phyloP scores from a whole-genome alignment of 768 basidiomycete species.

The Baorangia bicolor region DNA sequence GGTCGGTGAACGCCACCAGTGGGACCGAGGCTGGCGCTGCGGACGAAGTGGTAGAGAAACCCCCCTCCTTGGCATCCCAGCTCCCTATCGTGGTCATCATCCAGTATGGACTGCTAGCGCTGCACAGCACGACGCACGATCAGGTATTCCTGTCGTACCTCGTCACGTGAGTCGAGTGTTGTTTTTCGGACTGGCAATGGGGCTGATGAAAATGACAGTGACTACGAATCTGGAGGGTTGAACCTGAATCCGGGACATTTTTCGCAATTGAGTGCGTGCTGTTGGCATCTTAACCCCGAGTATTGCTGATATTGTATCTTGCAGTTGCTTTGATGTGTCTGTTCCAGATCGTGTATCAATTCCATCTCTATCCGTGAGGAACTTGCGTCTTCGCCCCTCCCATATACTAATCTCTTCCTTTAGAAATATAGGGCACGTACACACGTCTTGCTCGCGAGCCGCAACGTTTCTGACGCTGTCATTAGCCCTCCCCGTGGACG shows the following conservation, averaged over 20 bases:
- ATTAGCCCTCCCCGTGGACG: slow-evolving; percentile 74
- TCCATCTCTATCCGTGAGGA: slow-evolving; percentile 84
- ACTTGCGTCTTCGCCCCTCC: neutral
- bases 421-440: slow-evolving; percentile 64
- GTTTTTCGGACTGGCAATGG: neutral
- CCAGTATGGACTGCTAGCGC: slow-evolving; percentile 86
- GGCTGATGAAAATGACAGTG: slow-evolving; percentile 41
- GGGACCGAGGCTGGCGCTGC: slow-evolving; percentile 28
- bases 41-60: slow-evolving; percentile 49
- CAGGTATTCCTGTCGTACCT: slow-evolving; percentile 91
- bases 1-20: slow-evolving; percentile 25
- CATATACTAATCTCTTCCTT: neutral
- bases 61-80: slow-evolving; percentile 66
- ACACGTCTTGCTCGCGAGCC: neutral
- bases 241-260: slow-evolving; percentile 91
- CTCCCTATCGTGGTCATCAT: slow-evolving; percentile 83
- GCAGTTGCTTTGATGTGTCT: slow-evolving; percentile 92
- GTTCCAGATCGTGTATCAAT: slow-evolving; percentile 91
- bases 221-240: slow-evolving; percentile 83
- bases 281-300: neutral
- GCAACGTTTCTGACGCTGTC: slow-evolving; percentile 7
- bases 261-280: slow-evolving; percentile 76
- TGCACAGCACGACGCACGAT: slow-evolving; percentile 89
- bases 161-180: slow-evolving; percentile 39
- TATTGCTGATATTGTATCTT: slow-evolving; percentile 1